Evolutionary conservation across 1,284 basidiomycete species (phyloP), one percentile per base, ranked within the genome.

Genomic region (Sanghuangporus sanghuang): DNA sequence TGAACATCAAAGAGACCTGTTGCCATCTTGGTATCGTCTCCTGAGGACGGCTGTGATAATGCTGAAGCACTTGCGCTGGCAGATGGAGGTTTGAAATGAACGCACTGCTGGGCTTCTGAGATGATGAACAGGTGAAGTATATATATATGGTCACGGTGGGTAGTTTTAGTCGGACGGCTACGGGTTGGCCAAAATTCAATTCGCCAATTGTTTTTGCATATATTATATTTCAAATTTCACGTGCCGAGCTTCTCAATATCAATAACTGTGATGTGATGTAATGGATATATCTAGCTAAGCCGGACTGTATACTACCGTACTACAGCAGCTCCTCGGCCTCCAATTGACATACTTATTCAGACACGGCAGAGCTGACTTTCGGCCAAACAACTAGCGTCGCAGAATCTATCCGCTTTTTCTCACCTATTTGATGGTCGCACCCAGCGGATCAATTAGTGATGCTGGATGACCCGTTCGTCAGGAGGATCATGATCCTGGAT

Each of bases 1-100:
- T 84, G 77, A 62, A 89, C 77, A 68, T 86, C 78, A 69, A 88
- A 77, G 61, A 86, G 67, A 63, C 73, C 68, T 42, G 75, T 68
- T 16, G 54, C 14, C 63, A 64, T 61, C 42, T 8, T 53, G 21
- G 11, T 27, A 12, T 36, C 16, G 21, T n/a, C 52, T 14, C 52
- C 27, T 53, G 9, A 6, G 16, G 53, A 36, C 11, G 3, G 35
- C 32, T 54, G 53, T 54, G 53, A 32, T 54, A 32, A 38, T 54
- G 53, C 23, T 54, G 50, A 52, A 27, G 50, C 21, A 27, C 23
- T 18, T n/a, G 9, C 11, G 32, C 3, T 27, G 27, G 32, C 21
- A 18, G n/a, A 44, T 44, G 21, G 50, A 52, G 9, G 21, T 23
- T 27, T 52, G 50, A 27, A 23, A 23, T 23, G 14, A 27, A 35